These are phyloP conservation scores for Ustilago lituana DNA, from an alignment of 1,284 basidiomycete species.

Conservation along the genomic window DNA sequence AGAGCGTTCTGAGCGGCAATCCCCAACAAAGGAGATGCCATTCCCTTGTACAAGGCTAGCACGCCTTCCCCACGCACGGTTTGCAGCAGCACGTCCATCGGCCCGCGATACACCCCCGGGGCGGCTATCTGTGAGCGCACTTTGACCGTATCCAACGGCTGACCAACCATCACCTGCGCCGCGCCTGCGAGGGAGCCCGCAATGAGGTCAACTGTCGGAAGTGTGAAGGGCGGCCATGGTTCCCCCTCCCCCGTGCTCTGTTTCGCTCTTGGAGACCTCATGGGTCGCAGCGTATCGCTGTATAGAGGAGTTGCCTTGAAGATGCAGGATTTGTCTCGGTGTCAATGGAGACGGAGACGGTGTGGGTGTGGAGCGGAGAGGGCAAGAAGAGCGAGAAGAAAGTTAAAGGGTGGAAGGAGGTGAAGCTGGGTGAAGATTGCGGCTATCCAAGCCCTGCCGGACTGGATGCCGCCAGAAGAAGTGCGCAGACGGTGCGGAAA, in stretches of 20 bases:
- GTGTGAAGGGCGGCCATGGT: slow-evolving; percentile 50
- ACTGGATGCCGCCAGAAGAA: too few relatives aligned
- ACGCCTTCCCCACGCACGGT: slow-evolving; percentile 45
- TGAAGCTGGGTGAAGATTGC: too few relatives aligned
- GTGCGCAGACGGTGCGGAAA: too few relatives aligned
- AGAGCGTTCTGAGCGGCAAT: slow-evolving; percentile 95
- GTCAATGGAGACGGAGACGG: too few relatives aligned
- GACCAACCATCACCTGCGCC: slow-evolving; percentile 56
- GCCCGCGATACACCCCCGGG: slow-evolving; percentile 41
- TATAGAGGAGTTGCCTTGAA: too few relatives aligned
- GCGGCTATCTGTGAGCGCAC: slow-evolving; percentile 49
- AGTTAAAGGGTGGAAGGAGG: not conserved
- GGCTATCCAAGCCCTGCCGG: slow-evolving; percentile 10
- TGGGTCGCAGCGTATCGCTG: too few relatives aligned
- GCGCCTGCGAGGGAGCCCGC: slow-evolving; percentile 52
- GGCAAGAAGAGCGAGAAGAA: not conserved
- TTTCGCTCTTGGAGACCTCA: too few relatives aligned
- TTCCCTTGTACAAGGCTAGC: slow-evolving; percentile 70
- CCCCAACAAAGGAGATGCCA: slow-evolving; percentile 90
- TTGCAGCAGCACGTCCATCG: slow-evolving; percentile 44
- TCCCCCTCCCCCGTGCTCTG: too few relatives aligned
- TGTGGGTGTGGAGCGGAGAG: too few relatives aligned
- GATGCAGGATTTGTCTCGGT: too few relatives aligned
- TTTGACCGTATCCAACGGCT: slow-evolving; percentile 57
- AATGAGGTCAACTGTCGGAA: slow-evolving; percentile 49